Evolutionary conservation across 1,284 basidiomycete species (phyloP).

Genomic region (Omphalotus olearius): DNA sequence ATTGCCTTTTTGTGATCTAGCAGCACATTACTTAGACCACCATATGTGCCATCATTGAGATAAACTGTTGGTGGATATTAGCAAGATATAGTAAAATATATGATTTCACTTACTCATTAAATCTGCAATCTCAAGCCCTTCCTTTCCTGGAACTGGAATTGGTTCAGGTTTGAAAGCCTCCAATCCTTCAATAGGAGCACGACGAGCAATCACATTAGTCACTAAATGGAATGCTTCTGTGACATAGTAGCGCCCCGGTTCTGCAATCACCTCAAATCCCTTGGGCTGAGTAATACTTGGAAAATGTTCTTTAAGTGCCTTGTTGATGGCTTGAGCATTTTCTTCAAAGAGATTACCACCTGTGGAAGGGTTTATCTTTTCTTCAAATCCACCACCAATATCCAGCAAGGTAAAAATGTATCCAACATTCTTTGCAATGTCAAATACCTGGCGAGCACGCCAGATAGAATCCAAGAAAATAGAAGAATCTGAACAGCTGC

Average conservation of each 20-base stretch:
- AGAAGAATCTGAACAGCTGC: constrained; percentile 90
- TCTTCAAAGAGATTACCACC: constrained; percentile 53
- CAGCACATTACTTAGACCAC: constrained; percentile 95
- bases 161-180: too few species aligned
- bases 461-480: constrained; percentile 89
- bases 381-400: constrained; percentile 93
- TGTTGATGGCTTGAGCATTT: constrained; percentile 70
- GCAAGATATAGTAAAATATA: too few species aligned
- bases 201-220: constrained; percentile 89
- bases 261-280: constrained; percentile 85
- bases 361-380: constrained; percentile 31
- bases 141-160: constrained; percentile 26
- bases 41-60: constrained; percentile 97
- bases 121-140: constrained; percentile 46
- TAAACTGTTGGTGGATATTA: constrained; percentile 57
- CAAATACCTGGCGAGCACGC: constrained; percentile 82
- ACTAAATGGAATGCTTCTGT: constrained; percentile 93
- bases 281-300: constrained; percentile 53
- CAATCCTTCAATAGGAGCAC: constrained; percentile 39
- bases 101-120: constrained; percentile 73
- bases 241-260: constrained; percentile 95
- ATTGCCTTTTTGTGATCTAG: constrained; percentile 89
- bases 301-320: constrained; percentile 80
- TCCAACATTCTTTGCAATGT: constrained; percentile 66
- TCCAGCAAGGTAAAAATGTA: constrained; percentile 56